Evolutionary conservation across 139 green algal species (phyloP).

Genomic region (Chlorella sp.): DNA sequence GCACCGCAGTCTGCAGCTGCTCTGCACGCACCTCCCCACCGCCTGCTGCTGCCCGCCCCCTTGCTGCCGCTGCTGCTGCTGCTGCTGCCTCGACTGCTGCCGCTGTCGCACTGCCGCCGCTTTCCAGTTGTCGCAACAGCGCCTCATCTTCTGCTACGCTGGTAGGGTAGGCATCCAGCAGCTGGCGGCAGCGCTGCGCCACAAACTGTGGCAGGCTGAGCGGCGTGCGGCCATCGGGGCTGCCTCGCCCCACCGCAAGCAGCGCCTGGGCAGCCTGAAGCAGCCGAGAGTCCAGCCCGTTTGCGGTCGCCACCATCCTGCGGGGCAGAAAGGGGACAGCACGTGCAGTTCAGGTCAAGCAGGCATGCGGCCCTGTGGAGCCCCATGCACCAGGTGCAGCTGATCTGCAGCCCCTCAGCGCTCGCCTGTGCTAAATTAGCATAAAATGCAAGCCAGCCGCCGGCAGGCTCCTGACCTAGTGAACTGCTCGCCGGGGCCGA

Average conservation of each 20-base stretch:
- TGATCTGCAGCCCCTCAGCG: too few species aligned
- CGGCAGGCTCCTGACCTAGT: background rate
- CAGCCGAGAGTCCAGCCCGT: constrained; percentile 15
- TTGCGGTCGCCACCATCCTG: constrained; percentile 21
- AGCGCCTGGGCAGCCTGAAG: constrained; percentile 16
- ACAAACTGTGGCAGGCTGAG: constrained; percentile 18
- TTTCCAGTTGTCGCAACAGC: background rate
- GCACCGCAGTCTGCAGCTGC: constrained; percentile 4
- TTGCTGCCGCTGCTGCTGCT: background rate
- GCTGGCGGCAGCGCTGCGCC: constrained; percentile 5
- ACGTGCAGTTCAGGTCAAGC: too few species aligned
- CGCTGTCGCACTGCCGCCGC: too few species aligned
- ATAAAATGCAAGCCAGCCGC: too few species aligned
- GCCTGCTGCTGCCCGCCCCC: background rate
- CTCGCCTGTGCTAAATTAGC: too few species aligned
- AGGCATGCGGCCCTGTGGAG: background rate
- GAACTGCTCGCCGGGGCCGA: constrained; percentile 9
- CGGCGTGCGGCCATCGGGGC: background rate
- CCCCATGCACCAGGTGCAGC: background rate
- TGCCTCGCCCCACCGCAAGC: background rate
- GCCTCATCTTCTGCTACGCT: constrained; percentile 13
- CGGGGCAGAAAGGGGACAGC: too few species aligned
- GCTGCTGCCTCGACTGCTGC: background rate
- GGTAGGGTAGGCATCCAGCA: constrained; percentile 16
- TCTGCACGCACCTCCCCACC: background rate